Evolutionary conservation across 345 rosid genomes (phyloP).

Genomic region (Hibiscus syriacus): DNA sequence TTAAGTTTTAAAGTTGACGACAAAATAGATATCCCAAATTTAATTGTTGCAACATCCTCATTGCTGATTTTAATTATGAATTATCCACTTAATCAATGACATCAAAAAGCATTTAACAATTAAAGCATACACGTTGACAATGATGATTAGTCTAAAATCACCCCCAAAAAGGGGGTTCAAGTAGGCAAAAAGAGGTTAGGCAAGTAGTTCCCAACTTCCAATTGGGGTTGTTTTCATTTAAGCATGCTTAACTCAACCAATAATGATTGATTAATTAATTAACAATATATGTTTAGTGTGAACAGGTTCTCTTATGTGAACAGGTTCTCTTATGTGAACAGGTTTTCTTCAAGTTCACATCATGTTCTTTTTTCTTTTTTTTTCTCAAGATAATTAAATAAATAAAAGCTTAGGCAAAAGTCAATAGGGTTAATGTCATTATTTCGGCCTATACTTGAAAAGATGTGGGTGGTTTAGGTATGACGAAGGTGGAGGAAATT

Average conservation of each 20-base stretch:
- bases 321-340: constrained; percentile 7
- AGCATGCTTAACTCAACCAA: constrained; percentile 1
- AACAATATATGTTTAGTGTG: background rate
- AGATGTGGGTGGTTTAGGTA: no score
- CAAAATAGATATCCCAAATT: background rate
- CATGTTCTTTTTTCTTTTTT: background rate
- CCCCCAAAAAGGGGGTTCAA: background rate
- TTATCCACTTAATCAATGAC: background rate
- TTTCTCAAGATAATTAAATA: no score
- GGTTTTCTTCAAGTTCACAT: background rate
- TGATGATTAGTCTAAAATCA: background rate
- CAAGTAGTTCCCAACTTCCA: constrained; percentile 11
- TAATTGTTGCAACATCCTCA: background rate
- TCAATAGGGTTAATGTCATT: no score
- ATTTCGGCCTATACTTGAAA: no score
- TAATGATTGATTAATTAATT: constrained; percentile 8
- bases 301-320: constrained; percentile 4
- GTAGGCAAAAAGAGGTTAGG: constrained; percentile 18
- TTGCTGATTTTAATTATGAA: background rate
- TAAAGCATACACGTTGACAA: background rate
- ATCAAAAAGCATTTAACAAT: background rate
- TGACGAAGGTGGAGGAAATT: no score
- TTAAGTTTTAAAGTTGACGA: background rate
- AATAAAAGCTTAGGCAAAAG: no score
- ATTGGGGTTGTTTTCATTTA: constrained; percentile 3